A percentile compares a stretch with the other conserved stretches of the same genome.
Conservation (phyloP, 495 filamentous ascomycete species). For the Lasiosphaeria miniovina region DNA sequence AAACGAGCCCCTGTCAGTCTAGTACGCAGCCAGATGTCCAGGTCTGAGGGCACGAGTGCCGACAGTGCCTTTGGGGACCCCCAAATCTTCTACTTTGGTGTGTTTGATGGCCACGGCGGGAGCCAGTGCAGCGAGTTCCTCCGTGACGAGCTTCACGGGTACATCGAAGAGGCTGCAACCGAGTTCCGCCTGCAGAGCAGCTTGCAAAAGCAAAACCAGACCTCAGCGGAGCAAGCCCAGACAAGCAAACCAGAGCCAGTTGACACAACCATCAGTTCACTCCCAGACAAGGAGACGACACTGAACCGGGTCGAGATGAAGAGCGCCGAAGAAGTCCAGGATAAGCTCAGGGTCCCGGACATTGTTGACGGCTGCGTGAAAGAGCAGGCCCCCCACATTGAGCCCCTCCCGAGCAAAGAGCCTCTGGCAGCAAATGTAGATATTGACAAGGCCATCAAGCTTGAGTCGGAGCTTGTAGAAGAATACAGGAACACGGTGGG, state of each 20-base stretch:
- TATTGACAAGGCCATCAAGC: slow-evolving; percentile 47
- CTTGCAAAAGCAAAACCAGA: slow-evolving; percentile 41
- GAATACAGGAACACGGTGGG: slow-evolving; percentile 82
- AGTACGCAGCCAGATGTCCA: slow-evolving; percentile 42
- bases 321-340: slow-evolving; percentile 33
- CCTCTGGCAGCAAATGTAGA: slow-evolving; percentile 33
- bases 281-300: slow-evolving; percentile 1
- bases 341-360: slow-evolving; percentile 27
- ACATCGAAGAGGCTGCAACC: slow-evolving; percentile 75
- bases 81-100: slow-evolving; percentile 93
- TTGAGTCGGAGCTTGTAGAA: slow-evolving; percentile 67
- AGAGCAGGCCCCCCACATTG: slow-evolving; percentile 21
- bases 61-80: slow-evolving; percentile 80
- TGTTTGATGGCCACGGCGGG: slow-evolving; percentile 96
- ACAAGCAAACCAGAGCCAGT: neutral
- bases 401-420: slow-evolving; percentile 31
- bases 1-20: slow-evolving; percentile 72
- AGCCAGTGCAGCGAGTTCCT: slow-evolving; percentile 84
- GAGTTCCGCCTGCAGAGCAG: slow-evolving; percentile 74
- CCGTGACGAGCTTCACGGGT: slow-evolving; percentile 78
- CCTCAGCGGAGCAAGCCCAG: neutral
- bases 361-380: slow-evolving; percentile 29
- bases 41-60: slow-evolving; percentile 55
- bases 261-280: neutral
- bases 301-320: slow-evolving; percentile 40